phyloP scores from a whole-genome alignment of 202 grass and related monocot genomes.

The Zoysia matrella region DNA sequence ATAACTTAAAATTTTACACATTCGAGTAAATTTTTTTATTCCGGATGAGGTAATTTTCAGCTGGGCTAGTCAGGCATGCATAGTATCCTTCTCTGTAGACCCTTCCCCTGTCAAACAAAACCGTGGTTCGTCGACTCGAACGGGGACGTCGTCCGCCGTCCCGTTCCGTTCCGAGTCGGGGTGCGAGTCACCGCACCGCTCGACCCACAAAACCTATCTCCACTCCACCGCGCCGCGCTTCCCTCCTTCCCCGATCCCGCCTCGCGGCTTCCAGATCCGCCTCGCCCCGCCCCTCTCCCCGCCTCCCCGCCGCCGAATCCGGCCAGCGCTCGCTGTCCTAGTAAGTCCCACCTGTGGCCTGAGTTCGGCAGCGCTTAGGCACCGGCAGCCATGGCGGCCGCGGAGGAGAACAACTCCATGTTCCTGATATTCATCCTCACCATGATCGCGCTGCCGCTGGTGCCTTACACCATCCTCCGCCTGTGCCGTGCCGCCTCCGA shows the following conservation, averaged over 20 bases:
- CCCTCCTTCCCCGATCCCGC: constrained; percentile 20
- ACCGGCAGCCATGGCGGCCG: constrained; percentile 59
- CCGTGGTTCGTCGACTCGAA: too few species aligned
- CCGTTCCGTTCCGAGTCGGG: not conserved
- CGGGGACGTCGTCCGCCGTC: too few species aligned
- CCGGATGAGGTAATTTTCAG: too few species aligned
- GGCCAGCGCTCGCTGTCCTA: not conserved
- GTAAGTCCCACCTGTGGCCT: too few species aligned
- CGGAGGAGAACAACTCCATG: constrained; percentile 93
- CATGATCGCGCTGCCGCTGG: constrained; percentile 91
- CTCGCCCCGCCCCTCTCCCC: not conserved
- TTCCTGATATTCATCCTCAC: constrained; percentile 97
- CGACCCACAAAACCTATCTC: constrained; percentile 11
- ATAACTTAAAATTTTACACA: too few species aligned
- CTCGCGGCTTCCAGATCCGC: constrained; percentile 36
- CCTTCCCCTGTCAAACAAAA: too few species aligned
- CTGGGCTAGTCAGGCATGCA: too few species aligned
- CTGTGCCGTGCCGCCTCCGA: constrained; percentile 62
- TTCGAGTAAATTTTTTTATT: too few species aligned
- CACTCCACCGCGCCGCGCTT: not conserved
- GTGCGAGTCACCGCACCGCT: not conserved
- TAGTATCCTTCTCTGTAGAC: too few species aligned
- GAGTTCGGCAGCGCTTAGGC: too few species aligned
- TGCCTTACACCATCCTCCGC: constrained; percentile 86
- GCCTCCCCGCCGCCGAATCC: constrained; percentile 29